A percentile compares a stretch with the other conserved stretches of the same genome.
Evolutionary conservation across 768 basidiomycete species (phyloP).

Genomic region (Hydnum rufescens): DNA sequence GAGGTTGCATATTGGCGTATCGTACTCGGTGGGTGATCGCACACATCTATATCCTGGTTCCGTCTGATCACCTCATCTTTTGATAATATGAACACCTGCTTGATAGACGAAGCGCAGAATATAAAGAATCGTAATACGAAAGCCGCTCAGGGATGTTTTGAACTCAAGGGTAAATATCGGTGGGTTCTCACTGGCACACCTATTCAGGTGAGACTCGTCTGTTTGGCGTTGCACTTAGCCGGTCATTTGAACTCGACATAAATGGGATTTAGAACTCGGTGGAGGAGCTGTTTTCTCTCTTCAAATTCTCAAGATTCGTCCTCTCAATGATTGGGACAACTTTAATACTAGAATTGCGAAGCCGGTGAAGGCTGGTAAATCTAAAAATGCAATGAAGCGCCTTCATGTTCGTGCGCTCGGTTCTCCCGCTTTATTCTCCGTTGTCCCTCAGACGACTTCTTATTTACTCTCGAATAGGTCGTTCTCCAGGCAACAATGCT

Average conservation of each 20-base stretch:
- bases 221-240: background rate
- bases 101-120: constrained; percentile 74
- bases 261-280: constrained; percentile 53
- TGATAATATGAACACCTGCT: background rate
- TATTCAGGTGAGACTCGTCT: constrained; percentile 19
- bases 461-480: constrained; percentile 24
- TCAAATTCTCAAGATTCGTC: constrained; percentile 78
- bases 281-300: constrained; percentile 70
- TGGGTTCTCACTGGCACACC: constrained; percentile 85
- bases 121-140: constrained; percentile 77
- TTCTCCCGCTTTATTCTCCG: background rate
- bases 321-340: constrained; percentile 54
- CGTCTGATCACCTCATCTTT: background rate
- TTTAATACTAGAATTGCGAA: constrained; percentile 66
- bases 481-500: constrained; percentile 80
- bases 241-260: background rate
- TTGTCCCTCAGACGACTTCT: too few relatives aligned
- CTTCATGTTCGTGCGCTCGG: constrained; percentile 35
- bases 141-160: constrained; percentile 57
- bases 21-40: constrained; percentile 45
- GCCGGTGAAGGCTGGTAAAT: constrained; percentile 52
- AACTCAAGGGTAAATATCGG: constrained; percentile 52
- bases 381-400: constrained; percentile 56
- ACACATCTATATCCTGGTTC: background rate
- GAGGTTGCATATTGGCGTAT: constrained; percentile 66